Conservation (phyloP, 1,284 basidiomycete genomes). For the Apiotrichum gamsii region DNA sequence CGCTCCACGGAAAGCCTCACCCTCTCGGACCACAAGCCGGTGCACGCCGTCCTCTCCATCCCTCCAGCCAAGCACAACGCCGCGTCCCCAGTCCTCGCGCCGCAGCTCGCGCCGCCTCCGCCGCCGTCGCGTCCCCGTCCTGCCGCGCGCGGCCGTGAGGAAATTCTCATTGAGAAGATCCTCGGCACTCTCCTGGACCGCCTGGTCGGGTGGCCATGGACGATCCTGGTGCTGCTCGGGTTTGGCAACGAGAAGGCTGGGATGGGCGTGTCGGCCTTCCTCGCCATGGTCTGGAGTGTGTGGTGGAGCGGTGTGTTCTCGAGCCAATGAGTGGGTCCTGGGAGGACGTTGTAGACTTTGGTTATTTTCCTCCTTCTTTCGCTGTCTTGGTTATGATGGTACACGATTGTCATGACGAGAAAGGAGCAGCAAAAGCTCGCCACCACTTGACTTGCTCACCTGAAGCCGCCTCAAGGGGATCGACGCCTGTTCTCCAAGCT, state of each 20-base stretch:
- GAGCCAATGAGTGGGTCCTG: too few species aligned
- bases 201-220: constrained; percentile 40
- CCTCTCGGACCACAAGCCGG: constrained; percentile 49
- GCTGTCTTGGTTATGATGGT: too few species aligned
- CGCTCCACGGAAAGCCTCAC: constrained; percentile 36
- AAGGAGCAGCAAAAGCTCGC: too few species aligned
- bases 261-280: constrained; percentile 37
- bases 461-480: too few species aligned
- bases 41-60: constrained; percentile 38
- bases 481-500: too few species aligned
- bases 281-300: constrained; percentile 40
- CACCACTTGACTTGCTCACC: too few species aligned
- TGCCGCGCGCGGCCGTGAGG: constrained; percentile 17
- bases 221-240: constrained; percentile 35
- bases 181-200: constrained; percentile 34
- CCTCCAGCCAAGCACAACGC: constrained; percentile 28
- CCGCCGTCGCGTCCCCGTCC: constrained; percentile 24
- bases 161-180: constrained; percentile 22
- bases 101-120: constrained; percentile 28
- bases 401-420: too few species aligned
- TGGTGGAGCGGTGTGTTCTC: constrained; percentile 36
- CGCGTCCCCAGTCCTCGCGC: constrained; percentile 29
- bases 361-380: too few species aligned
- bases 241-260: constrained; percentile 35
- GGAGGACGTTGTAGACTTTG: too few species aligned